These are phyloP conservation scores for Ceriops tagal DNA, from an alignment of 345 rosid genomes.

Conservation along the genomic window DNA sequence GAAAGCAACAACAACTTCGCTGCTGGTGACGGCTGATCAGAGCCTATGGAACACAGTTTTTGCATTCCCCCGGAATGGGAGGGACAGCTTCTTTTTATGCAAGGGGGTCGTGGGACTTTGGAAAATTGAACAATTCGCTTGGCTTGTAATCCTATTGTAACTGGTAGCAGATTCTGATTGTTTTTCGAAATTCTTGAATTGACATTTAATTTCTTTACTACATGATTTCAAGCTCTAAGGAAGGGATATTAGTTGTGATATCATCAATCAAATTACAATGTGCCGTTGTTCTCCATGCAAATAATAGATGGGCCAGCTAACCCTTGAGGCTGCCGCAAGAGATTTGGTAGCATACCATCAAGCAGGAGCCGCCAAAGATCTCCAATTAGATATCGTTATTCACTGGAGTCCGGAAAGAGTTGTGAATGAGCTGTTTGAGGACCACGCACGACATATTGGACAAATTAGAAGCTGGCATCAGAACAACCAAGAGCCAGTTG, in stretches of 20 bases:
- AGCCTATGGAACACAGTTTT: too few species aligned
- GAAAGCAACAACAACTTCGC: conserved; percentile 11
- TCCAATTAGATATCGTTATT: too few species aligned
- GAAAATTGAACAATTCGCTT: too few species aligned
- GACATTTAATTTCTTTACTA: neutral
- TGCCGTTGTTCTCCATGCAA: too few species aligned
- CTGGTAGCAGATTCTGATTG: too few species aligned
- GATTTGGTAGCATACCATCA: neutral
- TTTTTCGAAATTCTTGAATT: neutral
- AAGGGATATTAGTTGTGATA: too few species aligned
- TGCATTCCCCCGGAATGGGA: neutral
- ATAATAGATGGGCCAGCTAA: neutral
- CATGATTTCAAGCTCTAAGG: neutral
- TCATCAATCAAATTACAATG: too few species aligned
- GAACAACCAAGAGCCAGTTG: neutral
- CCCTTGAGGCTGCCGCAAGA: too few species aligned
- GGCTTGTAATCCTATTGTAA: too few species aligned
- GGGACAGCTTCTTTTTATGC: too few species aligned
- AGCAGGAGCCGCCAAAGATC: too few species aligned
- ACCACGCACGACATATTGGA: neutral
- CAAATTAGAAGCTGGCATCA: conserved; percentile 1
- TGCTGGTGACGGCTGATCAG: neutral
- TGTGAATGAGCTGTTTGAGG: conserved; percentile 8
- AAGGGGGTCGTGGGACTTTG: too few species aligned
- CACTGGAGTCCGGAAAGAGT: neutral